Evolutionary conservation across 495 filamentous ascomycete genomes (phyloP).

Genomic region (Talaromyces nanjingensis): DNA sequence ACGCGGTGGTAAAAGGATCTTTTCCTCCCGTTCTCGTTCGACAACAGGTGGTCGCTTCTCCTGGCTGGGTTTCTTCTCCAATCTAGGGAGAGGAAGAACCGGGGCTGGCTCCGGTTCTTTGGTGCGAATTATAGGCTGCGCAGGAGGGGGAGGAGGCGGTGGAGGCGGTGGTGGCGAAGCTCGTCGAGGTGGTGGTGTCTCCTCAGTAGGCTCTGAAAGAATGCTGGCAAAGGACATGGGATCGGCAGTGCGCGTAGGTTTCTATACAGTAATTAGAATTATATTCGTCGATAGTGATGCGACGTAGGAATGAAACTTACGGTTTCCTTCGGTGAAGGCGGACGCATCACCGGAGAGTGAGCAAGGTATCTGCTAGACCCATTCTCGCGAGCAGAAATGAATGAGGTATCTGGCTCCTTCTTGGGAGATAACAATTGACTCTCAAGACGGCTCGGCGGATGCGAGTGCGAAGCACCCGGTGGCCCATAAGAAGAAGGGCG

Average conservation of each 20-base stretch:
- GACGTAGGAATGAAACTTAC: slow-evolving; percentile 21
- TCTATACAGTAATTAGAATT: slow-evolving; percentile 31
- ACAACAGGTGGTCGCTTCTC: slow-evolving; percentile 29
- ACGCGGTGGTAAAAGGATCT: neutral
- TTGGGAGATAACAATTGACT: slow-evolving; percentile 39
- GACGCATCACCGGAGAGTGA: slow-evolving; percentile 19
- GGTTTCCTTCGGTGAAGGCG: slow-evolving; percentile 34
- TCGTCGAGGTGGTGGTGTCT: slow-evolving; percentile 44
- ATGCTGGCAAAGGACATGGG: slow-evolving; percentile 93
- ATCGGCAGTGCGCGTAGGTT: slow-evolving; percentile 60
- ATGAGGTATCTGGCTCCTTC: slow-evolving; percentile 33
- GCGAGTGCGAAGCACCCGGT: slow-evolving; percentile 37
- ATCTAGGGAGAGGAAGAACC: slow-evolving; percentile 19
- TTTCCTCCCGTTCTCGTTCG: slow-evolving; percentile 35
- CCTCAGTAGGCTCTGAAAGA: slow-evolving; percentile 61
- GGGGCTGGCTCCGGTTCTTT: slow-evolving; percentile 23
- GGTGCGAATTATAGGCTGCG: slow-evolving; percentile 13
- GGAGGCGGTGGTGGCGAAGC: slow-evolving; percentile 25
- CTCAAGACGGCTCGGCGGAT: slow-evolving; percentile 36
- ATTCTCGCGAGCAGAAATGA: slow-evolving; percentile 24
- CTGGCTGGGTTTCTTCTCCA: slow-evolving; percentile 22
- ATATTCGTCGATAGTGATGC: neutral
- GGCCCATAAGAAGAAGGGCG: slow-evolving; percentile 33
- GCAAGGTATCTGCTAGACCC: slow-evolving; percentile 21
- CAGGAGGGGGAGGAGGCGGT: slow-evolving; percentile 19